Evolutionary conservation across 495 filamentous ascomycete genomes (phyloP).

Genomic region (Hypoxylon perforatum): DNA sequence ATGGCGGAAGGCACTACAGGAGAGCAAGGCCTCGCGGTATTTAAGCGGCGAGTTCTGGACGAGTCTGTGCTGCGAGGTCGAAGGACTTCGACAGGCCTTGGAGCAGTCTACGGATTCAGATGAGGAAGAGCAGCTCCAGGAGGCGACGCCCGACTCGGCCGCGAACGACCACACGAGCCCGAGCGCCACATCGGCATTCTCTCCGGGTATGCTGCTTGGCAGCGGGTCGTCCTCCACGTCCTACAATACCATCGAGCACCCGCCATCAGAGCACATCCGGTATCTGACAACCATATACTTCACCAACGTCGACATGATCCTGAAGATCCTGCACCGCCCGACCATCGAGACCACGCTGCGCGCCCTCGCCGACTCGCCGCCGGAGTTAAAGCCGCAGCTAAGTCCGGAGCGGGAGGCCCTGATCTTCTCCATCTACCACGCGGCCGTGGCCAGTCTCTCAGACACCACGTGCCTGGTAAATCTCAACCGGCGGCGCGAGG

Average conservation of each 20-base stretch:
- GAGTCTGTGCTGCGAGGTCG: slow-evolving; percentile 76
- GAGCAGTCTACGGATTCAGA: slow-evolving; percentile 57
- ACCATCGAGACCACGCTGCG: slow-evolving; percentile 53
- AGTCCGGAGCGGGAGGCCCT: slow-evolving; percentile 59
- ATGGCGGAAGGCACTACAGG: slow-evolving; percentile 31
- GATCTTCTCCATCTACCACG: slow-evolving; percentile 72
- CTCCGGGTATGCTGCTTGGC: slow-evolving; percentile 60
- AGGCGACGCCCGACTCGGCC: slow-evolving; percentile 59
- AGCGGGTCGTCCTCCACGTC: slow-evolving; percentile 56
- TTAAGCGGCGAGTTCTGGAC: slow-evolving; percentile 84
- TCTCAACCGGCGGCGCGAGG: slow-evolving; percentile 58
- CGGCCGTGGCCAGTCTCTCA: slow-evolving; percentile 65
- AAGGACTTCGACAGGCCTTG: slow-evolving; percentile 51
- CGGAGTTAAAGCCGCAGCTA: slow-evolving; percentile 22
- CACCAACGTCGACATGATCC: slow-evolving; percentile 66
- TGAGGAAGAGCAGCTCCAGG: slow-evolving; percentile 57
- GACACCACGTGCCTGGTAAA: slow-evolving; percentile 51
- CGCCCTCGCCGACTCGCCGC: slow-evolving; percentile 50
- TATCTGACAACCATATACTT: slow-evolving; percentile 66
- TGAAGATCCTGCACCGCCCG: slow-evolving; percentile 64
- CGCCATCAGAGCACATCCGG: slow-evolving; percentile 71
- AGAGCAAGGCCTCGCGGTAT: slow-evolving; percentile 62
- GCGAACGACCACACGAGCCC: slow-evolving; percentile 56
- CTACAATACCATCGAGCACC: slow-evolving; percentile 42
- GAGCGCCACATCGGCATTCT: slow-evolving; percentile 65